These are phyloP conservation scores for Phyllachora maydis DNA, from an alignment of 2,329 filamentous ascomycete genomes.

Conservation along the genomic window DNA sequence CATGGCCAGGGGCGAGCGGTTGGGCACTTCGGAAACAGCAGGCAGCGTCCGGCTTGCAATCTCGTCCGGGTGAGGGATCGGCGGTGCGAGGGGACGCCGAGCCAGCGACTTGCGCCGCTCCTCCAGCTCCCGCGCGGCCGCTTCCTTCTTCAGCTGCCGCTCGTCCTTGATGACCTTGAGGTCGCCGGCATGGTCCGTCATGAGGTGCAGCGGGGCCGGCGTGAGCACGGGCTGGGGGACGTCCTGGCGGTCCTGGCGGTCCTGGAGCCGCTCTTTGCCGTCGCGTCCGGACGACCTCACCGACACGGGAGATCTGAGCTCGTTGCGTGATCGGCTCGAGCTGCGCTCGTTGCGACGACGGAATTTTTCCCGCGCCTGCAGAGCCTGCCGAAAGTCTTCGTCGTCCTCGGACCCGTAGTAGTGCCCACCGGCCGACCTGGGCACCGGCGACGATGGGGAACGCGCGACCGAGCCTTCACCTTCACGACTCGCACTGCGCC, in stretches of 20 bases:
- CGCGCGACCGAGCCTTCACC: constrained; percentile 32
- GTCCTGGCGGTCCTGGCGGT: constrained; percentile 9
- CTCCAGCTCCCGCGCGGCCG: constrained; percentile 69
- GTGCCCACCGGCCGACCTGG: constrained; percentile 41
- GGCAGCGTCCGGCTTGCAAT: too few species aligned
- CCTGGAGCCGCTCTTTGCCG: constrained; percentile 5
- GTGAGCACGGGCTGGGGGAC: constrained; percentile 7
- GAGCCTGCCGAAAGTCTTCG: constrained; percentile 31
- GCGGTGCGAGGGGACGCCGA: constrained; percentile 56
- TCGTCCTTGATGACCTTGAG: constrained; percentile 35
- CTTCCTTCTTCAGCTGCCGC: constrained; percentile 45
- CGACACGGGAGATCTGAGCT: too few species aligned
- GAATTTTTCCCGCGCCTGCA: constrained; percentile 33
- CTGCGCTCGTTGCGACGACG: constrained; percentile 32
- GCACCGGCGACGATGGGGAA: constrained; percentile 66
- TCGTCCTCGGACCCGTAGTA: constrained; percentile 44
- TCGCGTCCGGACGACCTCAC: constrained; percentile 4
- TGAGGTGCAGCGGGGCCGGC: constrained; percentile 15
- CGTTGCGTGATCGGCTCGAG: constrained; percentile 17
- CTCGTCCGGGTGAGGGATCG: constrained; percentile 55
- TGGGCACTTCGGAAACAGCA: constrained; percentile 16
- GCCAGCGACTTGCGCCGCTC: constrained; percentile 71
- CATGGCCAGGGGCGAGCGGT: constrained; percentile 7
- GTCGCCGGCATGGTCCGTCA: constrained; percentile 29
- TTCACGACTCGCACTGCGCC: constrained; percentile 25